Evolutionary conservation across 371 early-diverging fungal genomes (phyloP).

Genomic region (Apophysomyces sp.): DNA sequence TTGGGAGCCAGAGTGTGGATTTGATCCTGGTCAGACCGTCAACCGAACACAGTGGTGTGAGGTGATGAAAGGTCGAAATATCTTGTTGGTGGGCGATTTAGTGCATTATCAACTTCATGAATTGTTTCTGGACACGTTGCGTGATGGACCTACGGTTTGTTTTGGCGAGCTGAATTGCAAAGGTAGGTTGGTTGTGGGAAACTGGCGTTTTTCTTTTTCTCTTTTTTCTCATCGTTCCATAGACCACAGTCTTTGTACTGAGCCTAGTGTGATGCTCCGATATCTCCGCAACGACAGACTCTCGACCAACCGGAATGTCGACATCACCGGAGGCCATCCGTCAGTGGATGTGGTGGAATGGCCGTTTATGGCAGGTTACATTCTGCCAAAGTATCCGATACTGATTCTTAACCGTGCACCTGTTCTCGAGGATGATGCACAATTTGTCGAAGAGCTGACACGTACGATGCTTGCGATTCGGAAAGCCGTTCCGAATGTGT

Average conservation of each 20-base stretch:
- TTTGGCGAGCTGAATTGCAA: conserved; percentile 60
- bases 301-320: conserved; percentile 36
- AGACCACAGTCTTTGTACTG: conserved; percentile 48
- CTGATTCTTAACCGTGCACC: conserved; percentile 55
- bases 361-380: conserved; percentile 43
- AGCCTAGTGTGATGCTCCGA: conserved; percentile 29
- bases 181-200: conserved; percentile 24
- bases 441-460: conserved; percentile 43
- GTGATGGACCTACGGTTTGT: conserved; percentile 51
- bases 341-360: conserved; percentile 42
- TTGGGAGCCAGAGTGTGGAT: neutral
- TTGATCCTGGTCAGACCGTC: neutral
- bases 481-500: conserved; percentile 29
- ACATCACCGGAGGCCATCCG: conserved; percentile 37
- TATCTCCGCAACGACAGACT: conserved; percentile 59
- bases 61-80: conserved; percentile 31
- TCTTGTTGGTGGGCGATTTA: conserved; percentile 57
- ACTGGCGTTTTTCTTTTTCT: neutral
- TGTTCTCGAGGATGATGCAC: conserved; percentile 40
- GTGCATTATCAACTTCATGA: conserved; percentile 61
- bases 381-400: conserved; percentile 40
- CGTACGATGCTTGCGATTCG: conserved; percentile 49
- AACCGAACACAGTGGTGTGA: conserved; percentile 27
- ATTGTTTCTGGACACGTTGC: conserved; percentile 45
- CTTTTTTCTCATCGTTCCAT: neutral